Conservation (phyloP, 768 basidiomycete species). For the Boletus subcaerulescens region DNA sequence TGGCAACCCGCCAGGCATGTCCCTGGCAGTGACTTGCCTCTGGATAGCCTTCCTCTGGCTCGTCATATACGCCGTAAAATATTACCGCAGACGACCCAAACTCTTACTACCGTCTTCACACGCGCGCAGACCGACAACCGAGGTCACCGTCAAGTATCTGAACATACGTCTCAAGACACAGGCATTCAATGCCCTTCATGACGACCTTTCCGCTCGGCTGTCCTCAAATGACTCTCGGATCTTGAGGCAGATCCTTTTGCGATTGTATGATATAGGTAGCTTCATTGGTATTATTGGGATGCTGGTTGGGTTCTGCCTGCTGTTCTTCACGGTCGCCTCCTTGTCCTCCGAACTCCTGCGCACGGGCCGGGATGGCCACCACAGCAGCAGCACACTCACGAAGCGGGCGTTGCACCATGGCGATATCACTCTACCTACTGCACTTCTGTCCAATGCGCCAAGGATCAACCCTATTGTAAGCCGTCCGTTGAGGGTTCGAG, state of each 20-base stretch:
- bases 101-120: conserved; percentile 20
- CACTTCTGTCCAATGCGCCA: conserved; percentile 1
- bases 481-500: neutral
- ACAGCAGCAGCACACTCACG: conserved; percentile 5
- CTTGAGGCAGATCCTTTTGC: conserved; percentile 27
- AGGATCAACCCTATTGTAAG: conserved; percentile 34
- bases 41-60: conserved; percentile 27
- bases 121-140: conserved; percentile 16
- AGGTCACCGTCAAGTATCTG: conserved; percentile 25
- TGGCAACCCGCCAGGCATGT: conserved; percentile 14
- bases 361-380: neutral
- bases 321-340: conserved; percentile 35
- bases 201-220: conserved; percentile 38
- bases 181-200: conserved; percentile 48
- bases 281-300: conserved; percentile 47
- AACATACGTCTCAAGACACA: conserved; percentile 45
- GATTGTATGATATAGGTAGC: conserved; percentile 52
- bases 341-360: conserved; percentile 17
- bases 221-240: conserved; percentile 26
- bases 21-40: conserved; percentile 15
- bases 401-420: conserved; percentile 13
- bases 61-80: conserved; percentile 24
- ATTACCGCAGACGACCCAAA: conserved; percentile 16
- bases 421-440: neutral
- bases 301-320: conserved; percentile 38